Evolutionary conservation across 768 basidiomycete genomes (phyloP).

Genomic region (Tubosaeta sp.): DNA sequence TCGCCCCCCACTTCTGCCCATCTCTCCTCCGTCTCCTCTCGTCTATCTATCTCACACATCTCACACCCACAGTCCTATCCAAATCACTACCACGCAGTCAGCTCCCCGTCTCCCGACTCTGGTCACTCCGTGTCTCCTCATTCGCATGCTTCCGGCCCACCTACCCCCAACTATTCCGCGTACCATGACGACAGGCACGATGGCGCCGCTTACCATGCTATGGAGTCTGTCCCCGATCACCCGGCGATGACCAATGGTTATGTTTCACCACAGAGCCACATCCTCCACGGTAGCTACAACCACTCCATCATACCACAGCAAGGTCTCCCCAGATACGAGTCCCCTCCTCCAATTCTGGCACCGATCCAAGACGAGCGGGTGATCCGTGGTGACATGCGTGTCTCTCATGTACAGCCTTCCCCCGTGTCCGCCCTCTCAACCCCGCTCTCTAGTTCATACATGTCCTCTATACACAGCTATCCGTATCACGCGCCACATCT

Average conservation of each 20-base stretch:
- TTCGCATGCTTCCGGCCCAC: slow-evolving; percentile 29
- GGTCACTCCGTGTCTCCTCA: slow-evolving; percentile 43
- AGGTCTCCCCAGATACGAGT: slow-evolving; percentile 37
- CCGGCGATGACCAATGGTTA: slow-evolving; percentile 30
- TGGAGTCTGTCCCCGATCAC: slow-evolving; percentile 30
- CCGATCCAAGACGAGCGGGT: slow-evolving; percentile 46
- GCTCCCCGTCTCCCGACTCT: slow-evolving; percentile 49
- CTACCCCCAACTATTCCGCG: slow-evolving; percentile 38
- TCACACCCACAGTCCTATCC: slow-evolving; percentile 50
- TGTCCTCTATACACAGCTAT: slow-evolving; percentile 39
- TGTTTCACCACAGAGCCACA: slow-evolving; percentile 27
- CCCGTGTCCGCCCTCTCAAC: slow-evolving; percentile 30
- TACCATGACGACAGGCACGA: slow-evolving; percentile 42
- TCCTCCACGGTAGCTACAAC: slow-evolving; percentile 24
- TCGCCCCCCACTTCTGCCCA: slow-evolving; percentile 30
- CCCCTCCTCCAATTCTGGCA: slow-evolving; percentile 53
- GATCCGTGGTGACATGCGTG: slow-evolving; percentile 27
- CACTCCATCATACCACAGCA: slow-evolving; percentile 21
- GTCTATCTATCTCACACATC: slow-evolving; percentile 58
- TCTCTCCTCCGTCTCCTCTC: slow-evolving; percentile 40
- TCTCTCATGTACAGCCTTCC: slow-evolving; percentile 30
- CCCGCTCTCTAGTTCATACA: slow-evolving; percentile 34
- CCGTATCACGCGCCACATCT: slow-evolving; percentile 36
- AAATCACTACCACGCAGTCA: slow-evolving; percentile 31
- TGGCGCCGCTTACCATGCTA: slow-evolving; percentile 37